These are phyloP conservation scores for Picea abies DNA, from an alignment of 83 land plant species.

Conservation along the genomic window DNA sequence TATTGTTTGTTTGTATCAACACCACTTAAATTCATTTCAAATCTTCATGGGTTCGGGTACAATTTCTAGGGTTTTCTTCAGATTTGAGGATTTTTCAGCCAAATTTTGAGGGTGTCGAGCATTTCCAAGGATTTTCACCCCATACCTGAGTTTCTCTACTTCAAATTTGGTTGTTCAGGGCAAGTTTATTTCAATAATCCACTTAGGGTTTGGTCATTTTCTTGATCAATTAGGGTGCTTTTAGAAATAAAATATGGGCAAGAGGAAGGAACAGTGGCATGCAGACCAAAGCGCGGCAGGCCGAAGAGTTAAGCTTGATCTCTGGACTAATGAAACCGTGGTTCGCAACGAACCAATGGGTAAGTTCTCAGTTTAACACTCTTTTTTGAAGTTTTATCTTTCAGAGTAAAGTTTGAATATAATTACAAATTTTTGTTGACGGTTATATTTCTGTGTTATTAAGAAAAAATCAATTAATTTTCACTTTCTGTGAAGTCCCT, in stretches of 20 bases:
- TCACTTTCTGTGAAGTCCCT: too few species aligned
- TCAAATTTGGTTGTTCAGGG: too few species aligned
- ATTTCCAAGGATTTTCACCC: too few species aligned
- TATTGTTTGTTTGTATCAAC: too few species aligned
- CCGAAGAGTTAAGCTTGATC: slow-evolving; percentile 86
- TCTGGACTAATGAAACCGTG: slow-evolving; percentile 40
- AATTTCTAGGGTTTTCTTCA: neutral
- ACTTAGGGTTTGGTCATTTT: neutral
- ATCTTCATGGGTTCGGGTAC: too few species aligned
- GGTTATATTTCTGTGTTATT: too few species aligned
- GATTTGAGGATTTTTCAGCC: neutral
- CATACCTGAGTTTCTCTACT: too few species aligned
- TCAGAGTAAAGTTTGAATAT: neutral
- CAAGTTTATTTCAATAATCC: too few species aligned
- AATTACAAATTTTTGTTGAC: neutral
- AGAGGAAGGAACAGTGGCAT: slow-evolving; percentile 64
- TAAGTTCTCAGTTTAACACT: neutral
- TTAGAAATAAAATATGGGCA: slow-evolving; percentile 72
- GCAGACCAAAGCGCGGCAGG: slow-evolving; percentile 46
- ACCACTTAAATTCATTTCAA: too few species aligned
- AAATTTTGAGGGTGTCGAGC: neutral
- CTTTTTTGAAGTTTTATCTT: neutral
- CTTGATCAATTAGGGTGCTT: neutral
- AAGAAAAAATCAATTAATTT: too few species aligned
- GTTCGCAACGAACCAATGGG: slow-evolving; percentile 14